Evolutionary conservation across 768 basidiomycete species (phyloP).

Genomic region (Pleurotus pulmonarius): DNA sequence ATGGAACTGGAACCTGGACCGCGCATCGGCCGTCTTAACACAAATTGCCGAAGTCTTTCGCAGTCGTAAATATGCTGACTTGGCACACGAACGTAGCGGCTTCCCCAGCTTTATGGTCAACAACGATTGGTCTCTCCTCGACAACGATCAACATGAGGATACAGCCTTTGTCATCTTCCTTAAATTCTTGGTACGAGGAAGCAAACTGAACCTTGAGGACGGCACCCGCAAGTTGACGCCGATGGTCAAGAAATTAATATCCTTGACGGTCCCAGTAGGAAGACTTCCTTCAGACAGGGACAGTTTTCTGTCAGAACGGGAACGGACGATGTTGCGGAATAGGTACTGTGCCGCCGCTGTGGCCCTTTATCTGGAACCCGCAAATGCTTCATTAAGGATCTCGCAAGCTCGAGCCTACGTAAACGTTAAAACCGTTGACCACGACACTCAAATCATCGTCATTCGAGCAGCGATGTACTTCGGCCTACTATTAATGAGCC

Average conservation of each 20-base stretch:
- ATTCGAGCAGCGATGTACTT: constrained; percentile 76
- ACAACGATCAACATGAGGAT: constrained; percentile 49
- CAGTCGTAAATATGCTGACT: constrained; percentile 70
- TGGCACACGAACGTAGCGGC: constrained; percentile 55
- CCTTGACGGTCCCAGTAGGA: constrained; percentile 68
- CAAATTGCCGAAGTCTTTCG: constrained; percentile 71
- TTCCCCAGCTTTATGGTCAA: constrained; percentile 70
- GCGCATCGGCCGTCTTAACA: constrained; percentile 55
- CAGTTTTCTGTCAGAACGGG: constrained; percentile 43
- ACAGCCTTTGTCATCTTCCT: constrained; percentile 78
- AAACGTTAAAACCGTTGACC: constrained; percentile 61
- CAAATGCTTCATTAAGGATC: constrained; percentile 46
- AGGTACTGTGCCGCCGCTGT: constrained; percentile 72
- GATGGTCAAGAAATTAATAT: constrained; percentile 63
- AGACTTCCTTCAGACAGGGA: constrained; percentile 60
- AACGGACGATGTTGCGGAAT: constrained; percentile 79
- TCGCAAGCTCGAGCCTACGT: constrained; percentile 66
- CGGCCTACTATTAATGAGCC: constrained; percentile 55
- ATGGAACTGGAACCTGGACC: constrained; percentile 76
- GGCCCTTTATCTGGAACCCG: constrained; percentile 59
- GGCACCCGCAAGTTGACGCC: constrained; percentile 31
- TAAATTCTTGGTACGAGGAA: constrained; percentile 73
- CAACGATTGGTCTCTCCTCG: constrained; percentile 50
- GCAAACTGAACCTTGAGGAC: constrained; percentile 24
- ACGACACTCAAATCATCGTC: constrained; percentile 60